Percentiles rank a stretch among this genome's conserved stretches.
Evolutionary conservation across 2,329 filamentous ascomycete genomes (phyloP).

Genomic region (Celoporthe dispersa): DNA sequence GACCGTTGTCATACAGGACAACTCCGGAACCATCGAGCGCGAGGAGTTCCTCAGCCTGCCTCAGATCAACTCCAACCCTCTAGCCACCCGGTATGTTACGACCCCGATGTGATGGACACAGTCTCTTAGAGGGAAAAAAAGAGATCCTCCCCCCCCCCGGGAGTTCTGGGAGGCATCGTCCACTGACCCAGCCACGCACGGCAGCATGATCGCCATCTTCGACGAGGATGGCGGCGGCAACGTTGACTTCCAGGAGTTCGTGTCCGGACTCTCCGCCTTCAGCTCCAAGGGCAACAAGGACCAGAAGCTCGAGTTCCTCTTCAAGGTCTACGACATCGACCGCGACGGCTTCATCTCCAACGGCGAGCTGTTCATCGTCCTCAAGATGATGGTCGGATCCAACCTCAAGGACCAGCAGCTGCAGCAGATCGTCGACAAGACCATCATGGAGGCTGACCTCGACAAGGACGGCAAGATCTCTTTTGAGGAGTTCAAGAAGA

Average conservation of each 20-base stretch:
- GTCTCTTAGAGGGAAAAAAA: neutral
- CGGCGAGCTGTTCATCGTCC: slow-evolving; percentile 96
- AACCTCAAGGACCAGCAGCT: slow-evolving; percentile 99
- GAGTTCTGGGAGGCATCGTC: neutral
- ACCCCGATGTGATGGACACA: neutral
- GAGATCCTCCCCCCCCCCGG: neutral
- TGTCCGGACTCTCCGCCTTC: slow-evolving; percentile 92
- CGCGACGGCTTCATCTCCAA: slow-evolving; percentile 98
- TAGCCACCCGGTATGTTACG: slow-evolving; percentile 78
- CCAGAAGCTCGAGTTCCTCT: slow-evolving; percentile 96
- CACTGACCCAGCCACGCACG: neutral
- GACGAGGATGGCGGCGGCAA: slow-evolving; percentile 98
- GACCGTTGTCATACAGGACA: slow-evolving; percentile 65
- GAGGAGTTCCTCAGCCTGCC: slow-evolving; percentile 97
- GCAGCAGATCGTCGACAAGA: slow-evolving; percentile 99
- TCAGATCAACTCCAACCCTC: slow-evolving; percentile 96
- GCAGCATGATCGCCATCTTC: slow-evolving; percentile 97
- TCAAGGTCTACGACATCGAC: slow-evolving; percentile 99
- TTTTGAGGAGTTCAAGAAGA: slow-evolving; percentile 98
- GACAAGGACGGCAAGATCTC: slow-evolving; percentile 97
- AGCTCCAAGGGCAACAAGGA: slow-evolving; percentile 98
- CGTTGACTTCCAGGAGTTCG: slow-evolving; percentile 98
- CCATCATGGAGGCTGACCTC: slow-evolving; percentile 98
- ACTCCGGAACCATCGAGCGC: slow-evolving; percentile 96
- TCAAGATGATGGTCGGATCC: slow-evolving; percentile 99